Conservation (phyloP, 768 basidiomycete genomes). For the Rhizopogon roseolus region DNA sequence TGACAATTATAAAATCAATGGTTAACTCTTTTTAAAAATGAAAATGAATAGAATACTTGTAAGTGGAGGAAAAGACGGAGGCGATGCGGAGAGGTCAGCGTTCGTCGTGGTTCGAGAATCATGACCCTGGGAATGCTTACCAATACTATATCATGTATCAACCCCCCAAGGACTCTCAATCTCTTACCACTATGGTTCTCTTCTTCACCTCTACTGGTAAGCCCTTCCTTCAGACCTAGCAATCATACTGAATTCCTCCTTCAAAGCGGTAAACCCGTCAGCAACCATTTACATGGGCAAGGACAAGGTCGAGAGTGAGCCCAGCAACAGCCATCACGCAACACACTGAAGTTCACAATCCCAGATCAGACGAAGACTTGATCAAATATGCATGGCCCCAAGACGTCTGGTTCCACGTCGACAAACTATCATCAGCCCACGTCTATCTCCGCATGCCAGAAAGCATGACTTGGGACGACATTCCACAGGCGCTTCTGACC, state of each 20-base stretch:
- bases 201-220: conserved; percentile 56
- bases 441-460: conserved; percentile 91
- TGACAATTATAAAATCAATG: not conserved
- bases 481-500: conserved; percentile 69
- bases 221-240: not conserved
- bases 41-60: not conserved
- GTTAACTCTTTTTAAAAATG: no score
- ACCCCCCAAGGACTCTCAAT: no score
- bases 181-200: no score
- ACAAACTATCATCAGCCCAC: conserved; percentile 95
- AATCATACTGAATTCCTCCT: not conserved
- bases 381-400: conserved; percentile 90
- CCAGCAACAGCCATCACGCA: not conserved
- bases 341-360: conserved; percentile 12
- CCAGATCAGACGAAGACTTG: conserved; percentile 80
- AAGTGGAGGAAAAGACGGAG: no score
- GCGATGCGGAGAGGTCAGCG: no score
- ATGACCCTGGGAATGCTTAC: no score
- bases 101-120: no score
- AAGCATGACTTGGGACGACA: conserved; percentile 81
- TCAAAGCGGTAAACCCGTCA: conserved; percentile 54
- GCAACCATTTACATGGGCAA: conserved; percentile 88
- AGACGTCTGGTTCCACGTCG: conserved; percentile 95
- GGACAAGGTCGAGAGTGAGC: conserved; percentile 93
- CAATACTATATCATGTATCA: no score